phyloP scores from a whole-genome alignment of 176 grass and related monocot genomes.

The Carex myosuroides region DNA sequence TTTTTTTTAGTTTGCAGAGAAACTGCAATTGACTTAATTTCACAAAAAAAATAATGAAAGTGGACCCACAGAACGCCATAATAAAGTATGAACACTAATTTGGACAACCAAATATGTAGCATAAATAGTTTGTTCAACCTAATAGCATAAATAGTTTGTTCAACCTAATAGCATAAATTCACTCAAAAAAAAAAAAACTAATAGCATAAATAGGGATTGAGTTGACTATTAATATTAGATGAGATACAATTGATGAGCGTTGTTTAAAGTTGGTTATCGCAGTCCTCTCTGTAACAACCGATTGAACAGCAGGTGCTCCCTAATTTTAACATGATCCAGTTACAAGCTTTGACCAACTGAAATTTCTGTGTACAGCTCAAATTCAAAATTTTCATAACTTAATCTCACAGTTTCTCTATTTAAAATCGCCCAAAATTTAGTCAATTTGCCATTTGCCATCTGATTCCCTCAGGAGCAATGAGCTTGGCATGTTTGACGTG shows the following conservation, averaged over 20 bases:
- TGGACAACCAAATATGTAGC: background rate
- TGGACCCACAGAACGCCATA: background rate
- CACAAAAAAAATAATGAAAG: background rate
- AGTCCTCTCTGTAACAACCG: background rate
- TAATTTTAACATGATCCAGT: slow-evolving; percentile 1
- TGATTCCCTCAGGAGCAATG: slow-evolving; percentile 17
- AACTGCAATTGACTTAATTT: background rate
- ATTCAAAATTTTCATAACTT: background rate
- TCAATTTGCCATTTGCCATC: background rate
- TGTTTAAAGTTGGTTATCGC: background rate
- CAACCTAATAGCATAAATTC: background rate
- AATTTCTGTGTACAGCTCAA: slow-evolving; percentile 11
- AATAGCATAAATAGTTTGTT: background rate
- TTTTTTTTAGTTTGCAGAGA: background rate
- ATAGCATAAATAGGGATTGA: background rate
- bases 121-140: background rate
- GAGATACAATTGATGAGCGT: background rate
- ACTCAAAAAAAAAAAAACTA: too few relatives aligned
- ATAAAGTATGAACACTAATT: background rate
- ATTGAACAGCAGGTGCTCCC: background rate
- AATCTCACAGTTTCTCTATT: slow-evolving; percentile 13
- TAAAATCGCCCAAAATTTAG: slow-evolving; percentile 5
- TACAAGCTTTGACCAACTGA: background rate
- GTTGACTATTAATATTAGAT: background rate
- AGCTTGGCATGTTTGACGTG: slow-evolving; percentile 37